Conservation (phyloP, 2,329 filamentous ascomycete species). For the Incumbomyces delicatus region DNA sequence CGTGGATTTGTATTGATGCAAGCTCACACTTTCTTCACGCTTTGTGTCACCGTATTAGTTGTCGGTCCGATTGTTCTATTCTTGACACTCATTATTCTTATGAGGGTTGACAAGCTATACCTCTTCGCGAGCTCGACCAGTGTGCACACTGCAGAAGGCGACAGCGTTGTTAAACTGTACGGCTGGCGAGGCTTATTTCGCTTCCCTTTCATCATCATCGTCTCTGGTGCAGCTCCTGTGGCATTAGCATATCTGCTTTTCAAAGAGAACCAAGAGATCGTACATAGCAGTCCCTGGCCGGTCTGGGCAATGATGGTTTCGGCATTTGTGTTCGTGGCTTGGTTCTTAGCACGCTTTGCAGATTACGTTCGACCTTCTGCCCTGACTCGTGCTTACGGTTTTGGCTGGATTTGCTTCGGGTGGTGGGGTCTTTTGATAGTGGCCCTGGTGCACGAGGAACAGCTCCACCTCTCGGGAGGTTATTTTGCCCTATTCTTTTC, state of each 20-base stretch:
- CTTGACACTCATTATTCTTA: slow-evolving; percentile 57
- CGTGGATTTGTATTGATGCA: slow-evolving; percentile 66
- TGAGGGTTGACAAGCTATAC: slow-evolving; percentile 73
- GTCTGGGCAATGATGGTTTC: slow-evolving; percentile 84
- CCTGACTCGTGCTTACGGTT: slow-evolving; percentile 67
- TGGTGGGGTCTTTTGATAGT: slow-evolving; percentile 64
- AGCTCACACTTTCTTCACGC: slow-evolving; percentile 74
- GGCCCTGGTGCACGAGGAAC: slow-evolving; percentile 66
- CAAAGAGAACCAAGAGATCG: slow-evolving; percentile 78
- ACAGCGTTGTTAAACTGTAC: slow-evolving; percentile 53
- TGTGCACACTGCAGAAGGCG: slow-evolving; percentile 49
- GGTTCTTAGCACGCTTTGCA: slow-evolving; percentile 71
- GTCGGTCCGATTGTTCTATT: slow-evolving; percentile 66
- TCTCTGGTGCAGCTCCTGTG: slow-evolving; percentile 59
- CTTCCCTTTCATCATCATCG: slow-evolving; percentile 64
- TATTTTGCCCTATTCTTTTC: slow-evolving; percentile 79
- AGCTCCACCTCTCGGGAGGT: slow-evolving; percentile 60
- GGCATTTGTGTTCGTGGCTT: slow-evolving; percentile 69
- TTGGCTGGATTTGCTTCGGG: slow-evolving; percentile 74
- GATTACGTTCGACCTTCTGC: slow-evolving; percentile 76
- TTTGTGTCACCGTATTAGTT: slow-evolving; percentile 74
- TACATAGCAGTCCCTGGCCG: slow-evolving; percentile 81
- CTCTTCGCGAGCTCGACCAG: slow-evolving; percentile 62
- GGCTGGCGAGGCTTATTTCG: slow-evolving; percentile 78
- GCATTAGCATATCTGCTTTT: slow-evolving; percentile 64